Evolutionary conservation across 768 basidiomycete genomes (phyloP).

Genomic region (Lentinus tigrinus): DNA sequence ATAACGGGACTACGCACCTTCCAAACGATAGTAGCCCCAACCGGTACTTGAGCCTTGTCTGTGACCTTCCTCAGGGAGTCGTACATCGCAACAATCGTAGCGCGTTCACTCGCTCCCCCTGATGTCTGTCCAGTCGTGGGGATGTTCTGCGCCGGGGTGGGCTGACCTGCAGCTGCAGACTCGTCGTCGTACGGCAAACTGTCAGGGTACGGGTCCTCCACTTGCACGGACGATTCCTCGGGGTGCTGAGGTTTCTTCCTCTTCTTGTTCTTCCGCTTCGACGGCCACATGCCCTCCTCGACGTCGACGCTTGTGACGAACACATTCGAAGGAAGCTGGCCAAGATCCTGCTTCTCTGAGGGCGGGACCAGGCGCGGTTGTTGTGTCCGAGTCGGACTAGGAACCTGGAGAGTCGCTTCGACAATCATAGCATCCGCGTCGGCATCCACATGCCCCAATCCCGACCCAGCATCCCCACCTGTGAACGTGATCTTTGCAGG

Average conservation of each 20-base stretch:
- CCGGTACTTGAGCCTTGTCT: slow-evolving; percentile 10
- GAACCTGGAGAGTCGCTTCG: slow-evolving; percentile 2
- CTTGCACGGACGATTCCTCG: slow-evolving; percentile 8
- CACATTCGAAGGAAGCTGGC: slow-evolving; percentile 55
- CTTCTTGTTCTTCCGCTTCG: slow-evolving; percentile 37
- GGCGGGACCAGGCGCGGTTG: slow-evolving; percentile 54
- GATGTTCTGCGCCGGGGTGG: neutral
- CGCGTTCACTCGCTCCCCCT: slow-evolving; percentile 15
- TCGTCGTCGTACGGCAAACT: slow-evolving; percentile 38
- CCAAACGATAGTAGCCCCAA: slow-evolving; percentile 32
- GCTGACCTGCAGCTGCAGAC: slow-evolving; percentile 5
- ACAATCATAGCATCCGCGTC: slow-evolving; percentile 11
- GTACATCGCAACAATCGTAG: slow-evolving; percentile 28
- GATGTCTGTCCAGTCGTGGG: neutral
- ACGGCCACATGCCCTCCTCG: slow-evolving; percentile 46
- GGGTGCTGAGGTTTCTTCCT: slow-evolving; percentile 19
- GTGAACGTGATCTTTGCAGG: slow-evolving; percentile 57
- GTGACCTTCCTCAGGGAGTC: slow-evolving; percentile 20
- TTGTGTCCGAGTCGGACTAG: neutral
- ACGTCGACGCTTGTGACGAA: slow-evolving; percentile 76
- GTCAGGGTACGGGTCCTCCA: slow-evolving; percentile 1
- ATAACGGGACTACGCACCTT: slow-evolving; percentile 24
- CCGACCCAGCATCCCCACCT: neutral
- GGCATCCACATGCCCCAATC: neutral
- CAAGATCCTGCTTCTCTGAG: slow-evolving; percentile 52